These are phyloP conservation scores for Boletus subparvulus DNA, from an alignment of 768 basidiomycete species.

Conservation along the genomic window DNA sequence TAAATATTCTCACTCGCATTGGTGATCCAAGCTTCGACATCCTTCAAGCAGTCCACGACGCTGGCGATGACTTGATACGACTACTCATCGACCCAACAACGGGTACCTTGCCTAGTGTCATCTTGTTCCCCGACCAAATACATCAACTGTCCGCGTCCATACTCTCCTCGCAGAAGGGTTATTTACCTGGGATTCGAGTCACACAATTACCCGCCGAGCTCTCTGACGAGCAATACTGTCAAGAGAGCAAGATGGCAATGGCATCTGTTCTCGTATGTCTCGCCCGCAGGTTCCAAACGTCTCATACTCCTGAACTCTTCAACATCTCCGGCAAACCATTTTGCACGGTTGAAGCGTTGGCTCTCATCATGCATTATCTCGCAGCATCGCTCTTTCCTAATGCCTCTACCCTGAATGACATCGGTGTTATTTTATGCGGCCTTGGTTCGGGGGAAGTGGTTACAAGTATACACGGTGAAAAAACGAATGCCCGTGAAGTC, in stretches of 20 bases:
- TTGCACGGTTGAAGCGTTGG: constrained; percentile 36
- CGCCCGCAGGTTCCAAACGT: constrained; percentile 43
- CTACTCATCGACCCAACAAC: constrained; percentile 36
- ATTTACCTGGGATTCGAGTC: constrained; percentile 35
- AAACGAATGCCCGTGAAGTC: constrained; percentile 34
- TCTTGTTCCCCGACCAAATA: constrained; percentile 43
- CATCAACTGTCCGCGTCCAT: constrained; percentile 35
- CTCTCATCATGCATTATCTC: constrained; percentile 48
- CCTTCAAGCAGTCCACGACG: constrained; percentile 34
- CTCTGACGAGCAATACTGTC: constrained; percentile 26
- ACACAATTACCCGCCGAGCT: constrained; percentile 21
- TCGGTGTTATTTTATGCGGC: constrained; percentile 47
- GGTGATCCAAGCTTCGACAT: constrained; percentile 37
- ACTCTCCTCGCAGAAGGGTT: constrained; percentile 36
- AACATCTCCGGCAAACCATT: constrained; percentile 28
- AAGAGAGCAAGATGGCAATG: constrained; percentile 33
- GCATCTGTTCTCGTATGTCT: constrained; percentile 45
- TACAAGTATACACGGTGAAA: constrained; percentile 18
- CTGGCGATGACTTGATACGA: constrained; percentile 34
- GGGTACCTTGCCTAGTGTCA: constrained; percentile 41
- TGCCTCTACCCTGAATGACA: constrained; percentile 49
- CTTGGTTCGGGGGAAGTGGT: constrained; percentile 26
- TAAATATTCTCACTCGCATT: constrained; percentile 26
- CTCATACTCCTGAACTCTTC: constrained; percentile 25
- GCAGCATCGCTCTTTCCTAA: constrained; percentile 45